phyloP scores from a whole-genome alignment of 495 filamentous ascomycete species.

The Staphylotrichum longicolle region DNA sequence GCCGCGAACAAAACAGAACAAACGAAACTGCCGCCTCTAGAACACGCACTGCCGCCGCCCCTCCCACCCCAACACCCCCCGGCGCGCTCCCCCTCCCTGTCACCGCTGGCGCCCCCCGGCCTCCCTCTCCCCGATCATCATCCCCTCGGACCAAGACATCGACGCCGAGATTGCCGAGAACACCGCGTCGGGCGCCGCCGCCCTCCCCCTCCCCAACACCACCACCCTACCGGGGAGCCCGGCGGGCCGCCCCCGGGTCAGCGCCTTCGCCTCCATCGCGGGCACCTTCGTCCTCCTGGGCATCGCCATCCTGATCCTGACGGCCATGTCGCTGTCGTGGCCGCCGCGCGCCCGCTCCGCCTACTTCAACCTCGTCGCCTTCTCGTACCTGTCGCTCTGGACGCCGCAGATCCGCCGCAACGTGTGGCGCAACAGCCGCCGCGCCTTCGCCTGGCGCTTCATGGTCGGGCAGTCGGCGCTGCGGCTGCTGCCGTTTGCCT shows the following conservation, averaged over 20 bases:
- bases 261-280: conserved; percentile 69
- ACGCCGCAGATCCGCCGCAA: conserved; percentile 88
- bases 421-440: conserved; percentile 83
- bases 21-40: conserved; percentile 36
- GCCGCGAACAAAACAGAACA: conserved; percentile 42
- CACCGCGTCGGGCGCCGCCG: conserved; percentile 34
- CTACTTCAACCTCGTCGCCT: conserved; percentile 66
- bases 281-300: conserved; percentile 74
- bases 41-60: conserved; percentile 16
- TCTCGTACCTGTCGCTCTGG: conserved; percentile 87
- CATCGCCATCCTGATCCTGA: conserved; percentile 67
- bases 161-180: conserved; percentile 55
- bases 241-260: conserved; percentile 30
- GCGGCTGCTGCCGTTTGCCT: conserved; percentile 72
- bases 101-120: conserved; percentile 47
- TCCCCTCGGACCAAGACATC: conserved; percentile 81
- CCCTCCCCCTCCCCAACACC: conserved; percentile 20
- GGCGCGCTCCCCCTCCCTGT: conserved; percentile 61
- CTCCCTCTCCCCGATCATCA: conserved; percentile 62
- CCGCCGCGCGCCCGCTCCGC: conserved; percentile 62
- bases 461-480: conserved; percentile 78
- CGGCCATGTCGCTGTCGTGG: conserved; percentile 73
- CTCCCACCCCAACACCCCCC: conserved; percentile 33
- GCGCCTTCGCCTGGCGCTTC: conserved; percentile 83
- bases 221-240: conserved; percentile 33